phyloP scores from a whole-genome alignment of 306 rosid genomes.

The Prunus kanzakura region DNA sequence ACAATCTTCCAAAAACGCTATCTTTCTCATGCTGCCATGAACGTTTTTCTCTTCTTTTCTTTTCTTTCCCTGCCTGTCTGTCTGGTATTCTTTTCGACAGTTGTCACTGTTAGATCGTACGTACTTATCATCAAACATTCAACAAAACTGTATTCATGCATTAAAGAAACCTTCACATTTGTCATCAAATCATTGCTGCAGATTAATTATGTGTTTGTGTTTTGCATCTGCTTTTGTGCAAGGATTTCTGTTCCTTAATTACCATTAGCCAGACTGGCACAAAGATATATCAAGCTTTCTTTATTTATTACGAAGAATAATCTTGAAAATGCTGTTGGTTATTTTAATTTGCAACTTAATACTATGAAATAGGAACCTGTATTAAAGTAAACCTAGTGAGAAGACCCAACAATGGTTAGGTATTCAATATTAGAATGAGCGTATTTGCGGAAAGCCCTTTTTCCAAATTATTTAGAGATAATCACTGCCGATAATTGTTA shows the following conservation, averaged over 20 bases:
- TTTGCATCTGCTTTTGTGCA: not conserved
- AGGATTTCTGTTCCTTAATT: not conserved
- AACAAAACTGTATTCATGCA: no score
- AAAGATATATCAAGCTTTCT: not conserved
- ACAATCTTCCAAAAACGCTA: no score
- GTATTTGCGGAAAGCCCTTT: no score
- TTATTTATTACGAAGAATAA: not conserved
- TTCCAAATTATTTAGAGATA: no score
- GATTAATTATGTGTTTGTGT: not conserved
- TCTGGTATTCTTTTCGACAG: no score
- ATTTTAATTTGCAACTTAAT: not conserved
- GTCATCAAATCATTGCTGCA: not conserved
- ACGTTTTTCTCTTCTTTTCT: no score
- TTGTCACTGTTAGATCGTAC: no score
- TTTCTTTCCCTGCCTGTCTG: no score
- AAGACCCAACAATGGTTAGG: slow-evolving; percentile 8
- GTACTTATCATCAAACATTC: no score
- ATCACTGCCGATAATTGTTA: no score
- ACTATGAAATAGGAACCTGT: not conserved
- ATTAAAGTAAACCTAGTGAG: not conserved
- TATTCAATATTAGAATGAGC: no score
- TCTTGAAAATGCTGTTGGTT: not conserved
- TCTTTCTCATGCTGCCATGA: no score
- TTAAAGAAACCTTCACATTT: not conserved
- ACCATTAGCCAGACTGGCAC: not conserved